Evolutionary conservation across 441 rosid genomes (phyloP).

Genomic region (Erysimum cheiri): DNA sequence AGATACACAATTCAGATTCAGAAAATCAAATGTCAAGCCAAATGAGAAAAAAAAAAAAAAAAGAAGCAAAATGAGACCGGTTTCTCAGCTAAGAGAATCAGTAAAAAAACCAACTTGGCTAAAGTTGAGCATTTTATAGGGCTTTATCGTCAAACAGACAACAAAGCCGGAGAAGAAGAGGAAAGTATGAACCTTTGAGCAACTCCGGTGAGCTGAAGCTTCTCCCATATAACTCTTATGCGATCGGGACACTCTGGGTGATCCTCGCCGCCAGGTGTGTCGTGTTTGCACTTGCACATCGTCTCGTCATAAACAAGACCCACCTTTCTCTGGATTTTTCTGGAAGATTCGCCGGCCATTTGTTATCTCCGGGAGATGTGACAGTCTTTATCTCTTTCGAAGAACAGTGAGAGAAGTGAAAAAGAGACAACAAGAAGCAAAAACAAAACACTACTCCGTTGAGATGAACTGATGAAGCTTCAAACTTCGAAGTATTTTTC

Average conservation of each 20-base stretch:
- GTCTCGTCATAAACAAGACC: constrained; percentile 82
- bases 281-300: constrained; percentile 90
- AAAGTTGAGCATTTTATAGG: constrained; percentile 15
- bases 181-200: constrained; percentile 57
- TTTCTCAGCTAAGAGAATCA: constrained; percentile 4
- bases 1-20: not conserved
- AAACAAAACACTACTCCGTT: not conserved
- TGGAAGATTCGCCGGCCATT: constrained; percentile 27
- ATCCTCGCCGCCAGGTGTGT: constrained; percentile 61
- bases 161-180: not conserved
- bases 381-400: constrained; percentile 4
- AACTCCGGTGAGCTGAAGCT: constrained; percentile 63
- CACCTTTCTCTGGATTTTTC: constrained; percentile 51
- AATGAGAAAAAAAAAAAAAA: constrained; percentile 6
- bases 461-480: not conserved
- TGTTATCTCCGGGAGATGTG: constrained; percentile 4
- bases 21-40: not conserved
- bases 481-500: constrained; percentile 11
- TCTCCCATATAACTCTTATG: constrained; percentile 73
- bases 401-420: not conserved
- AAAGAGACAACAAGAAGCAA: constrained; percentile 8
- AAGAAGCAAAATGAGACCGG: not conserved
- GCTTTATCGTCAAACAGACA: constrained; percentile 22
- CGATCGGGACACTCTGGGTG: constrained; percentile 91
- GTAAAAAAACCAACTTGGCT: not conserved